These are phyloP conservation scores for Saccharomyces mikatae DNA, from an alignment of 805 yeast genomes.

Conservation along the genomic window DNA sequence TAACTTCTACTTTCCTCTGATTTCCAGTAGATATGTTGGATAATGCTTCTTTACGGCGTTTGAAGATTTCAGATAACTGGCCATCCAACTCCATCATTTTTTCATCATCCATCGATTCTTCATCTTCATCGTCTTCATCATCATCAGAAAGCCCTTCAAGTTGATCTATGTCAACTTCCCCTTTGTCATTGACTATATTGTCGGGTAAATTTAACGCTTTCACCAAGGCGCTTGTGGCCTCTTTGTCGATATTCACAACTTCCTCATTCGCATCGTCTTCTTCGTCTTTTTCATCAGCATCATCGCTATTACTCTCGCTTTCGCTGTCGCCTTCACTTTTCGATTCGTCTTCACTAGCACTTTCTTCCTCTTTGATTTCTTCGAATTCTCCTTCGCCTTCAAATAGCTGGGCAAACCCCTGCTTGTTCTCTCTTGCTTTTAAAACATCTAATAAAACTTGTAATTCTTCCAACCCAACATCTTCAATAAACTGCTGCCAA, in stretches of 20 bases:
- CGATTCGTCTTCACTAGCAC: conserved; percentile 31
- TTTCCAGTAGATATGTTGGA: conserved; percentile 49
- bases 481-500: conserved; percentile 48
- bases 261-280: conserved; percentile 33
- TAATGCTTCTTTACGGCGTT: conserved; percentile 67
- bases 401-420: conserved; percentile 71
- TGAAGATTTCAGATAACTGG: conserved; percentile 74
- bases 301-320: conserved; percentile 27
- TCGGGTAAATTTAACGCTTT: conserved; percentile 63
- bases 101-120: conserved; percentile 89
- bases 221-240: conserved; percentile 58
- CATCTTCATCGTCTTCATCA: conserved; percentile 46
- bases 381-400: conserved; percentile 49
- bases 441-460: conserved; percentile 47
- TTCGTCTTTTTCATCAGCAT: conserved; percentile 25
- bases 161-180: conserved; percentile 41
- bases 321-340: conserved; percentile 28
- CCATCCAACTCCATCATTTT: conserved; percentile 92
- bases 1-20: conserved; percentile 63
- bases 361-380: conserved; percentile 41
- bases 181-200: conserved; percentile 34
- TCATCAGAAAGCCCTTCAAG: conserved; percentile 37
- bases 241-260: conserved; percentile 41
- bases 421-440: conserved; percentile 63
- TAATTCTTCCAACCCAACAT: conserved; percentile 39